Conservation (phyloP, 2,329 filamentous ascomycete species). For the Fusarium miscanthi region DNA sequence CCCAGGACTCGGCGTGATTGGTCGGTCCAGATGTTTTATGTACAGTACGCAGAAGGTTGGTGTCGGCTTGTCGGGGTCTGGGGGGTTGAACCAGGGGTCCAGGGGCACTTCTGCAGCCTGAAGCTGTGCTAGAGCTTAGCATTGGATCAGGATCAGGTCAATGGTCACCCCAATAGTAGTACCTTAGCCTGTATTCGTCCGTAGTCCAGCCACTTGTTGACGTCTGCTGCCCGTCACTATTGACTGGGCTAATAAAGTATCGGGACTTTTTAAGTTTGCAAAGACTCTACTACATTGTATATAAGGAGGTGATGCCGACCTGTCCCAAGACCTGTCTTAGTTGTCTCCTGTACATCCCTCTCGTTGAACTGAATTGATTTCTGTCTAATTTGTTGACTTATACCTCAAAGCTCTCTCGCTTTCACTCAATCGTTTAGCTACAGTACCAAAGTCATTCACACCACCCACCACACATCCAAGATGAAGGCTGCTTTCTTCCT, state of each 20-base stretch:
- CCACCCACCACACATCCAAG: constrained; percentile 35
- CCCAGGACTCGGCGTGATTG: not conserved
- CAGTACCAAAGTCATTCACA: not conserved
- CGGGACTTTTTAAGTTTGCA: constrained; percentile 1
- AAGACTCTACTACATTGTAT: not conserved
- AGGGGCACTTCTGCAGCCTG: constrained; percentile 18
- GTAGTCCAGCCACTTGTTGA: constrained; percentile 1
- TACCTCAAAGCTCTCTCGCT: constrained; percentile 10
- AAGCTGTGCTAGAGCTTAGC: not conserved
- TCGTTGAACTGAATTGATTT: constrained; percentile 4
- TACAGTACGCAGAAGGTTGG: not conserved
- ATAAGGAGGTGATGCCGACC: constrained; percentile 18
- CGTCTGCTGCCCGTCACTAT: not conserved
- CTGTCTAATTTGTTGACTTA: not conserved
- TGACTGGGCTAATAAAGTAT: not conserved
- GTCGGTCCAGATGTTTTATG: not conserved
- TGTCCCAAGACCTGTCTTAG: not conserved
- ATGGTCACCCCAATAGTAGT: not conserved
- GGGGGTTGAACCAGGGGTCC: constrained; percentile 11
- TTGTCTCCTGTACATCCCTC: not conserved
- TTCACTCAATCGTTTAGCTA: constrained; percentile 11
- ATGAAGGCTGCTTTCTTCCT: constrained; percentile 56
- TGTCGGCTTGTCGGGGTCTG: not conserved
- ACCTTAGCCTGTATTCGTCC: constrained; percentile 4
- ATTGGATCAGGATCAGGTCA: constrained; percentile 2